Conservation (phyloP, 768 basidiomycete species). For the Rubroboletus satanas region DNA sequence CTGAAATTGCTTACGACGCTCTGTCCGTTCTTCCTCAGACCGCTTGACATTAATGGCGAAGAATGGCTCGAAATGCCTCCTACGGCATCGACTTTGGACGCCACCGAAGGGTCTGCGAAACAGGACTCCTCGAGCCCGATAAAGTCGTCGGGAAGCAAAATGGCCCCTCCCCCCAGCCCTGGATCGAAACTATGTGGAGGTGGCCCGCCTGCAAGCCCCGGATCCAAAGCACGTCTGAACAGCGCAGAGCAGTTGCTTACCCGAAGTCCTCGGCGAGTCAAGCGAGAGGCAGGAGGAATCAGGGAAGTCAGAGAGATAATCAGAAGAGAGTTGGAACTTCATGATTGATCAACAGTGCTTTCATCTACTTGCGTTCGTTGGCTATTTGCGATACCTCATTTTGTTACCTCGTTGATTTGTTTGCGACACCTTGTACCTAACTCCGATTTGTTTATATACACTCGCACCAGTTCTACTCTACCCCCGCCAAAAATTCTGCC, state of each 20-base stretch:
- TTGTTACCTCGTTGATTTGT: conserved; percentile 20
- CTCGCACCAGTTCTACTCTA: conserved; percentile 10
- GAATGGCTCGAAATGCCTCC: conserved; percentile 52
- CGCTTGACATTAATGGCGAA: conserved; percentile 54
- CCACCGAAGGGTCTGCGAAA: conserved; percentile 3
- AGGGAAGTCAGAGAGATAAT: conserved; percentile 81
- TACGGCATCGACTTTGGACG: conserved; percentile 17
- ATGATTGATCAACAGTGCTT: conserved; percentile 42
- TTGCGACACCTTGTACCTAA: conserved; percentile 17
- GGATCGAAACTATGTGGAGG: conserved; percentile 31
- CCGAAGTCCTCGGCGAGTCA: conserved; percentile 71
- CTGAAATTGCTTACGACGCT: conserved; percentile 59
- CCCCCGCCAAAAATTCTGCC: conserved; percentile 29
- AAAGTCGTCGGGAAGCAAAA: conserved; percentile 29
- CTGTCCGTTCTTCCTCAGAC: conserved; percentile 78
- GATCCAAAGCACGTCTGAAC: conserved; percentile 47
- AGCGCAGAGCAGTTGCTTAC: conserved; percentile 59
- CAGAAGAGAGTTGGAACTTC: conserved; percentile 68
- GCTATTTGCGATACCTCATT: conserved; percentile 18
- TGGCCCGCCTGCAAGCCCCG: conserved; percentile 45
- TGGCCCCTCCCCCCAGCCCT: conserved; percentile 35
- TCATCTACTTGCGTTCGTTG: conserved; percentile 22
- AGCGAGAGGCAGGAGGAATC: conserved; percentile 66
- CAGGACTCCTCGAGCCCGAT: conserved; percentile 34
- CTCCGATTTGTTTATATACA: background rate